These are phyloP conservation scores for Chaetomium cochliodes DNA, from an alignment of 495 filamentous ascomycete genomes.

Conservation along the genomic window DNA sequence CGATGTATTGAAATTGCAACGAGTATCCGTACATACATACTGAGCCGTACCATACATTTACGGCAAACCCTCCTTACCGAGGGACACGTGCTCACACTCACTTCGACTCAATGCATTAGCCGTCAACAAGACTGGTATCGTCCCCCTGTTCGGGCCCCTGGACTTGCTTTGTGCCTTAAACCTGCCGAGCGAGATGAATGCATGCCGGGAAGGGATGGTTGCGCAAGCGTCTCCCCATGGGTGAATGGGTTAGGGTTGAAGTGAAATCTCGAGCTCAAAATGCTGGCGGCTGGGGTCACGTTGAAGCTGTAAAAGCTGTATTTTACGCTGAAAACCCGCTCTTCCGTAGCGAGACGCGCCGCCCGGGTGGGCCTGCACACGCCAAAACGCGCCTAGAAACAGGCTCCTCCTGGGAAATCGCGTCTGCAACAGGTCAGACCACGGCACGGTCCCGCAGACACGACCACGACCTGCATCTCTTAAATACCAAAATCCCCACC, in stretches of 20 bases:
- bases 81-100: too few species aligned
- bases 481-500: constrained; percentile 40
- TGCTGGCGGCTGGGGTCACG: neutral
- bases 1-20: too few species aligned
- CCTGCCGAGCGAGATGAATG: too few species aligned
- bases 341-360: constrained; percentile 15
- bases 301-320: neutral
- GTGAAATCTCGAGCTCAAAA: neutral
- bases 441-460: constrained; percentile 34
- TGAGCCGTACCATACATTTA: too few species aligned
- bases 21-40: too few species aligned
- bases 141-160: too few species aligned
- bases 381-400: constrained; percentile 29
- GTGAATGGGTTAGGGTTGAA: constrained; percentile 3
- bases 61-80: too few species aligned
- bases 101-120: too few species aligned
- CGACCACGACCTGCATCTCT: constrained; percentile 34
- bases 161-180: too few species aligned
- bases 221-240: neutral
- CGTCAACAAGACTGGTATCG: too few species aligned
- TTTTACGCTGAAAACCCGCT: constrained; percentile 1
- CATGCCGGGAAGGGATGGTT: neutral
- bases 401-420: constrained; percentile 33
- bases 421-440: constrained; percentile 31
- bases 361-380: constrained; percentile 19